Evolutionary conservation across 352 stramenopile species (phyloP), one percentile per base, ranked within the genome.

Genomic region (Phytophthora tubulina): DNA sequence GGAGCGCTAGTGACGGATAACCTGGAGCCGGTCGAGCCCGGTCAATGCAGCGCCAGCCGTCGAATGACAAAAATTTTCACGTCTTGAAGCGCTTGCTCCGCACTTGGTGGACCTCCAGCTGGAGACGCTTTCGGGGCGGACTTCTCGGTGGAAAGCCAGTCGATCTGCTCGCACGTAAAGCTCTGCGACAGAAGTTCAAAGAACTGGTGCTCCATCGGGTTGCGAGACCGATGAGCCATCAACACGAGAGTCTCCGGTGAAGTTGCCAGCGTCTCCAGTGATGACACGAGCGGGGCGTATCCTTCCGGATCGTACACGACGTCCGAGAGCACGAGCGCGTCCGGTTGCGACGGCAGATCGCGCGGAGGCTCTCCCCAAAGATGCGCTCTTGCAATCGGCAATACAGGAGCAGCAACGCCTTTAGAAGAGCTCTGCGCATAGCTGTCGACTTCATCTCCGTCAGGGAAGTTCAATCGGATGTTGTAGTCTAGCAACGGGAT

Each of bases 171-270:
- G 76, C 68, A 85, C 44, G 72, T 50, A 52, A 92, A 93, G 27
- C 57, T 64, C 35, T 69, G 45, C 9, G 67, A 76, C 31, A 95
- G 60, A 44, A 89, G 61, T 36, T 88, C 76, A 75, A 95, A 95
- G 65, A 95, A 94, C 55, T 94, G 72, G 46, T 94, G 79, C 63
- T 95, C 88, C 81, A 90, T 90, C 2, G 88, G 86, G 71, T 95
- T 92, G 17, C 88, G 77, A 45, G 86, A 94, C 41, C 86, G 78
- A 63, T 95, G 85, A 11, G 86, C 84, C 86, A 95, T 94, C 52
- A 94, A 73, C 31, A 94, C 82, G 1, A 78, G 72, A 17, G 85
- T 92, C 31, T 72, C 32, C 0, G 75, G 51, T 0, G 70, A 67
- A 15, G 31, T 66, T 5, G 83, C 75, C 6, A 95, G 67, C 11